Evolutionary conservation across 257 asterid species (phyloP).

Genomic region (Solanum boliviense): DNA sequence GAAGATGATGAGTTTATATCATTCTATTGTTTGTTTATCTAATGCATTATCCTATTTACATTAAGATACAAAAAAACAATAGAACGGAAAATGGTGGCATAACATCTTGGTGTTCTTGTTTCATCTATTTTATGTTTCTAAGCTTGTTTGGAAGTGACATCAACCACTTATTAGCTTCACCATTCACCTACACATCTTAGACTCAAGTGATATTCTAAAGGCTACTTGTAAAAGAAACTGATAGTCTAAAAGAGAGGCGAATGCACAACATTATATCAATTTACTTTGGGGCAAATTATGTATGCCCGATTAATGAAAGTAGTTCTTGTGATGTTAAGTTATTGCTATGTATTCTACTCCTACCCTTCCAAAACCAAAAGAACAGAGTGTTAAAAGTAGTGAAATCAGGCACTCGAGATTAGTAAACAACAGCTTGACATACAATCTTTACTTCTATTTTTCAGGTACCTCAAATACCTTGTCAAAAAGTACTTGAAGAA

Average conservation of each 20-base stretch:
- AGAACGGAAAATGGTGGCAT: background rate
- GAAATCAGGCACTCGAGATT: background rate
- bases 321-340: background rate
- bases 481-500: slow-evolving; percentile 80
- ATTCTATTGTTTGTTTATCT: background rate
- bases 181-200: background rate
- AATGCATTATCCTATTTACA: background rate
- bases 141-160: background rate
- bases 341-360: background rate
- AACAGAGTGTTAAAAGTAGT: background rate
- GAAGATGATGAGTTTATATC: background rate
- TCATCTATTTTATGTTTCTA: background rate
- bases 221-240: background rate
- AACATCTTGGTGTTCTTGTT: background rate
- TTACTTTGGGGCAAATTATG: background rate
- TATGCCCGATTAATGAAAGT: background rate
- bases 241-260: background rate
- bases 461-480: slow-evolving; percentile 63
- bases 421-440: background rate
- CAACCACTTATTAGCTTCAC: background rate
- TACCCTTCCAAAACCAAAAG: background rate
- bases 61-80: background rate
- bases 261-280: background rate
- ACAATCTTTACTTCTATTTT: background rate
- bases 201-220: background rate